Evolutionary conservation across 495 filamentous ascomycete genomes (phyloP), one percentile per base, ranked within the genome.

Genomic region (Daldinia decipiens): DNA sequence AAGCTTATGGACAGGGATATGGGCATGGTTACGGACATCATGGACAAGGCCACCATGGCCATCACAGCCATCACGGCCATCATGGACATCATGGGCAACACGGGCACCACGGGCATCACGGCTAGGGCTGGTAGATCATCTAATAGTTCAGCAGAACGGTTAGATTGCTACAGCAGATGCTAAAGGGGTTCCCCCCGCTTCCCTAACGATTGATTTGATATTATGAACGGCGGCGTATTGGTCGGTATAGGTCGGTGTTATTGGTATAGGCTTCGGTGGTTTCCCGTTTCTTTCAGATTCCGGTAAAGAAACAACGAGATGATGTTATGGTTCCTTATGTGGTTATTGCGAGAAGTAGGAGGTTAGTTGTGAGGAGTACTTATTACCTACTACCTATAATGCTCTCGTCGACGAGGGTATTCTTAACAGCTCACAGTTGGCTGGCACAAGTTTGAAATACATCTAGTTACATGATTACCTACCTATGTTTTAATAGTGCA

Each of bases 11-110:
- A 13, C 36, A 56, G 32, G 65, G 54, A 53, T 58, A 71, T 11
- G 52, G 62, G 17, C 54, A 52, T 17, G 54, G 50, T n/a, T 24
- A 55, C 3, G 50, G 62, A 5, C 62, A 71, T 38, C 59, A 69
- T 27, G 36, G 71, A 9, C 45, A 36, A 4, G 12, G 29, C 1
- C 64, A 72, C 11, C 72, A 77, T 29, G 40, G 56, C 4, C 60
- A 51, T 13, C 52, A 51, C 6, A 43, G 55, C 0, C 53, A 74
- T 36, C 66, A 76, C 2, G 9, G 8, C 0, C 53, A 74, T 36
- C 66, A 76, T 32, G 55, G 55, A 2, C 53, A 74, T 40, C 66
- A 76, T 24, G 57, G 68, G 2, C 68, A 72, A 11, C 61, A 24
- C 21, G 60, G 59, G 12, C 53, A 74, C 24, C 66, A 76, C 11